Evolutionary conservation across 768 basidiomycete genomes (phyloP), one percentile per base, ranked within the genome.

Genomic region (Hypsizygus marmoreus): DNA sequence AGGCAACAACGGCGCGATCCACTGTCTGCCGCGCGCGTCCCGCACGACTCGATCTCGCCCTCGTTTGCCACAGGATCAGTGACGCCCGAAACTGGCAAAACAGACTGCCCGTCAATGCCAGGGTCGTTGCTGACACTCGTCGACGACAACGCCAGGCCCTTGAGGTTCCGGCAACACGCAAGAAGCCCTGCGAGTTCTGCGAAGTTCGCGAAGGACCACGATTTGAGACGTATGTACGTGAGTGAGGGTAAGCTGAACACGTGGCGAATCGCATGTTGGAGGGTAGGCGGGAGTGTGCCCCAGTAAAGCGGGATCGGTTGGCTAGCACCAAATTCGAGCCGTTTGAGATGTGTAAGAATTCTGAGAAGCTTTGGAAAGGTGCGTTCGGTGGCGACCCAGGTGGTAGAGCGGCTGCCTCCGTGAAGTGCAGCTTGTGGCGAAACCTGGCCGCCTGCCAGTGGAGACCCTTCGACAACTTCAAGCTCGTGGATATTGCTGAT

Each of bases 361-460:
- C 59, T 59, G 45, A 75, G 64, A 30, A 75, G 61, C 11, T 56
- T 60, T 0, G 67, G 60, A 17, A 75, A 63, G 6, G 66, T 65
- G 38, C 65, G 57, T 38, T 73, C 71, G 6, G 62, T 68, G 9
- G 68, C 61, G 38, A 71, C 65, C 72, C 72, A 73, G 13, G 65
- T 65, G 16, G 66, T 65, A 0, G 70, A 65, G 26, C 56, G 62
- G 1, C 51, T 48, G 13, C 62, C 61, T 3, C 64, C 60, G 22
- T n/a, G n/a, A 17, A 41, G 24, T 13, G 40, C 53, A 33, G 43
- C 45, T 34, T 54, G 53, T 14, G 66, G 56, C 17, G 56, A 50
- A 34, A 62, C 60, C 28, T 62, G 34, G 3, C 44, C 45, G 14
- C 54, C 63, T n/a, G n/a, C n/a, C 10, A 61, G 55, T 4, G 67